Evolutionary conservation across 2,329 filamentous ascomycete genomes (phyloP), one percentile per base, ranked within the genome.

Genomic region (Fusarium proliferatum): DNA sequence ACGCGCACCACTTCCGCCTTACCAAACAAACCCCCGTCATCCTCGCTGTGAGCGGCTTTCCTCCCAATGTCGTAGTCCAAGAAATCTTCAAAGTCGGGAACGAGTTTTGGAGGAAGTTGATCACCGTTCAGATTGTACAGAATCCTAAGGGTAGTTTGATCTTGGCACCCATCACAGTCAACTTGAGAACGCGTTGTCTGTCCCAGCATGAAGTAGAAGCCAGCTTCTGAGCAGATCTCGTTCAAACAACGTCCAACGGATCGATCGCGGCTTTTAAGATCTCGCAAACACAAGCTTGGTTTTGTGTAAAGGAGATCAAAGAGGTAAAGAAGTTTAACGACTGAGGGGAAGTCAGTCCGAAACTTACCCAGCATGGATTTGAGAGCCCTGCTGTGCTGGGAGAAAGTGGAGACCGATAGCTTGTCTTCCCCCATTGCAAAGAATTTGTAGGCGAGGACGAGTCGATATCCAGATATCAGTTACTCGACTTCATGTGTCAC

Each of bases 361-460:
- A 69, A 74, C 19, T 21, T 55, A 21, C 6, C 5, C 26, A 72
- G 17, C 42, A 57, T 43, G 3, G 28, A 23, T 19, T 64, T 64
- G 12, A 72, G 52, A 16, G 28, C 28, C 11, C 62, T 19, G 7
- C n/a, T 58, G 15, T 71, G 45, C 6, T 53, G 45, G 13, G 23
- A 34, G 30, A 62, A 8, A 9, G 42, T 23, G 13, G 55, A 52
- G 16, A 65, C 58, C 26, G 65, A 64, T 15, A 61, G 9, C 16
- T 17, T 13, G 9, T 33, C 30, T 28, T 28, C 9, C 23, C 16
- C 26, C 6, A 9, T 2, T 9, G 36, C 52, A 17, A 68, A 73
- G 13, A 71, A 16, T 23, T 71, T 69, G 57, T 68, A 73, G n/a
- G 61, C 61, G n/a, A 74, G 67, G 3, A 74, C 52, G n/a, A 73